Evolutionary conservation across 352 stramenopile species (phyloP).

Genomic region (Pythium biforme): DNA sequence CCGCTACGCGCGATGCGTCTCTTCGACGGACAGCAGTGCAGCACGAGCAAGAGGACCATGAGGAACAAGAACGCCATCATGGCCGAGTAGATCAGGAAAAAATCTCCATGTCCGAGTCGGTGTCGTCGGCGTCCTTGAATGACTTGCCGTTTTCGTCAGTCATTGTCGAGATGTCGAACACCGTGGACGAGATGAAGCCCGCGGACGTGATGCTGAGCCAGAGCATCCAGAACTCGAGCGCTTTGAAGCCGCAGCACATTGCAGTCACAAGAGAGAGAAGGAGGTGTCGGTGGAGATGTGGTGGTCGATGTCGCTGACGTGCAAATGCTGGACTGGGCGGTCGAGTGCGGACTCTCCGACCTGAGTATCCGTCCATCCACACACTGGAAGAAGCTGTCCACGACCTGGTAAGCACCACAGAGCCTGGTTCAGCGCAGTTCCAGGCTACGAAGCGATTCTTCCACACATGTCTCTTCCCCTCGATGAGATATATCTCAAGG

Average conservation of each 20-base stretch:
- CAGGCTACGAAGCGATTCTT: no score
- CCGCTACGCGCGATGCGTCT: not conserved
- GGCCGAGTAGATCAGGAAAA: not conserved
- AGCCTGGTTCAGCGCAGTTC: no score
- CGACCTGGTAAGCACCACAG: no score
- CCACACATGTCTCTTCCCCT: no score
- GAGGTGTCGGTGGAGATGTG: not conserved
- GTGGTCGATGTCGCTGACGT: no score
- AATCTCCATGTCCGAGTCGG: not conserved
- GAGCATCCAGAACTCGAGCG: slow-evolving; percentile 4
- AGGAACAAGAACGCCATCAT: not conserved
- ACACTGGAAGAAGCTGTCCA: no score
- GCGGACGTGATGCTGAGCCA: not conserved
- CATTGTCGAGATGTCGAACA: not conserved
- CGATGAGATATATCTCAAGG: no score
- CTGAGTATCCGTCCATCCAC: no score
- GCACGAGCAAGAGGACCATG: not conserved
- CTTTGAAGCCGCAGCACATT: not conserved
- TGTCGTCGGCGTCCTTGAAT: not conserved
- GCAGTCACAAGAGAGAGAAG: not conserved
- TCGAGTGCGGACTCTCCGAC: no score
- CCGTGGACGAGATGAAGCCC: not conserved
- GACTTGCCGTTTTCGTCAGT: not conserved
- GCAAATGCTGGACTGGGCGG: no score
- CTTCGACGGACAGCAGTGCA: slow-evolving; percentile 2